These are phyloP conservation scores for Fagopyrum homotropicum DNA, from an alignment of 148 eudicot genomes.

Conservation along the genomic window DNA sequence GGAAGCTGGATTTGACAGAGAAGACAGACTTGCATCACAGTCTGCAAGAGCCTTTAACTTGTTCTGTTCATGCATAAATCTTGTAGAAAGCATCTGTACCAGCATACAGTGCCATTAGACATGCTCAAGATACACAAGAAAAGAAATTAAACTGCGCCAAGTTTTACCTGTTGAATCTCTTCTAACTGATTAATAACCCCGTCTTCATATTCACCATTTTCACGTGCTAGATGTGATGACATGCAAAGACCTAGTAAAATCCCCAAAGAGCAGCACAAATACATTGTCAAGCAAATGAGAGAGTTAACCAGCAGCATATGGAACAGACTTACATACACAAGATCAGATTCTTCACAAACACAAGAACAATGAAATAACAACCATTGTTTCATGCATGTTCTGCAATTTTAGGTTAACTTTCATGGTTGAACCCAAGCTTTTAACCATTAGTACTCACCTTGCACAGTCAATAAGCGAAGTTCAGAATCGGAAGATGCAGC, in stretches of 20 bases:
- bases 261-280: constrained; percentile 7
- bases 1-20: constrained; percentile 21
- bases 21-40: constrained; percentile 22
- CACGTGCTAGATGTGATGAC: constrained; percentile 47
- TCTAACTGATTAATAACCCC: constrained; percentile 40
- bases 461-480: constrained; percentile 65
- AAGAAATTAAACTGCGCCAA: not conserved
- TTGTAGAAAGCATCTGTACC: constrained; percentile 46
- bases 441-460: constrained; percentile 39
- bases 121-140: not conserved
- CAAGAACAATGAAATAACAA: not conserved
- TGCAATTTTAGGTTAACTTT: not conserved
- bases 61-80: constrained; percentile 48
- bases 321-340: not conserved
- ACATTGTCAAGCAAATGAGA: not conserved
- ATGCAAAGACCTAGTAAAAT: constrained; percentile 56
- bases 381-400: not conserved
- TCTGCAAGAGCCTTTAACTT: constrained; percentile 30
- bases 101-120: constrained; percentile 6
- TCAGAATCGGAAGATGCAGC: constrained; percentile 48
- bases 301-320: not conserved
- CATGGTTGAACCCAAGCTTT: not conserved
- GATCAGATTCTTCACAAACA: constrained; percentile 2
- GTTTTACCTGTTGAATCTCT: constrained; percentile 71
- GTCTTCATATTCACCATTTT: constrained; percentile 25